Conservation (phyloP, 208 protist genomes). For the Lotmaria passim region DNA sequence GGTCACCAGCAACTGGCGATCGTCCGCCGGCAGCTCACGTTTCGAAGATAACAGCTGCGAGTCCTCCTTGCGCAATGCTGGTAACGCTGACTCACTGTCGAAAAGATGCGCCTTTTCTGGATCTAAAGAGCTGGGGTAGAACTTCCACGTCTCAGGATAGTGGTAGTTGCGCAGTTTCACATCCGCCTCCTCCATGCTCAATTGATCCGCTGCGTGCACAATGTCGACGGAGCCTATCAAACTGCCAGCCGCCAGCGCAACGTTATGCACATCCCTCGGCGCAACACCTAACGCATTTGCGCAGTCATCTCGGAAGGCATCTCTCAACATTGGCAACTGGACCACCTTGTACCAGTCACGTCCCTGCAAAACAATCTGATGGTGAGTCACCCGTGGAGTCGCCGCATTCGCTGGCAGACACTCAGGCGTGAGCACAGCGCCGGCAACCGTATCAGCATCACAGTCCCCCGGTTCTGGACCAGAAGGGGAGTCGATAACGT, state of each 20-base stretch:
- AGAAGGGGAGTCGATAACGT: neutral
- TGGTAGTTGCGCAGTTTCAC: conserved; percentile 22
- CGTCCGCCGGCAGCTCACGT: neutral
- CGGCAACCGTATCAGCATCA: neutral
- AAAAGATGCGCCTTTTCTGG: neutral
- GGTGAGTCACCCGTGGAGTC: neutral
- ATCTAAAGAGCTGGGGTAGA: conserved; percentile 16
- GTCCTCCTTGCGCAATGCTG: neutral
- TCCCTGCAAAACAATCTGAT: conserved; percentile 16
- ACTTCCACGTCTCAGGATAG: conserved; percentile 37
- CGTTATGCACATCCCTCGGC: conserved; percentile 13
- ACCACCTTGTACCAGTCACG: conserved; percentile 17
- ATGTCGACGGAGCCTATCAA: conserved; percentile 33
- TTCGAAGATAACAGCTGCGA: neutral
- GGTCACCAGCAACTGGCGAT: neutral
- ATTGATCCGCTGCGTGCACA: conserved; percentile 15
- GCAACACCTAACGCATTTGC: conserved; percentile 32
- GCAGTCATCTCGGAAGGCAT: conserved; percentile 39
- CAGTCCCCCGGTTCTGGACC: neutral
- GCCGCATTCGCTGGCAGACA: neutral
- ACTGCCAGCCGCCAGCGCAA: conserved; percentile 26
- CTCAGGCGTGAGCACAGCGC: neutral
- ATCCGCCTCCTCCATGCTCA: conserved; percentile 11
- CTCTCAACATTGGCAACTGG: neutral
- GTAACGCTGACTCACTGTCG: neutral